These are phyloP conservation scores for Hymenoscyphus repandus DNA, from an alignment of 2,329 filamentous ascomycete species.

Conservation along the genomic window DNA sequence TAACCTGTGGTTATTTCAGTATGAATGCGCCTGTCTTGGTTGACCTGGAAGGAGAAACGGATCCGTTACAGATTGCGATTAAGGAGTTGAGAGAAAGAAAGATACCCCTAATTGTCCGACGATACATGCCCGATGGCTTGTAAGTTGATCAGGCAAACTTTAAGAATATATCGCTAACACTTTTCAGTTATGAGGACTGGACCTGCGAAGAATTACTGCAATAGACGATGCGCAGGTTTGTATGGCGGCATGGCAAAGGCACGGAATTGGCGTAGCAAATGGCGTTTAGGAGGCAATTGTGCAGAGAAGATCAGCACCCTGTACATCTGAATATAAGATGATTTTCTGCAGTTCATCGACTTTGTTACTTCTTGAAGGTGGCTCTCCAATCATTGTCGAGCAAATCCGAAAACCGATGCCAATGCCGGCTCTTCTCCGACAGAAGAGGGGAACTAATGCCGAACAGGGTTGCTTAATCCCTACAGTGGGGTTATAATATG, in stretches of 20 bases:
- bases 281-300: constrained; percentile 21
- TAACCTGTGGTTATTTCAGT: constrained; percentile 41
- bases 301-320: not conserved
- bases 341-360: not conserved
- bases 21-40: constrained; percentile 98
- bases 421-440: constrained; percentile 23
- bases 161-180: constrained; percentile 4
- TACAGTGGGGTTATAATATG: constrained; percentile 12
- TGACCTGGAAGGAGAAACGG: constrained; percentile 94
- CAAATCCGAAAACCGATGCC: constrained; percentile 9
- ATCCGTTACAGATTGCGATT: constrained; percentile 93
- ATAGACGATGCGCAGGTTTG: constrained; percentile 12
- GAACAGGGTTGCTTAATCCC: constrained; percentile 17
- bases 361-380: not conserved
- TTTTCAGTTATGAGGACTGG: constrained; percentile 84
- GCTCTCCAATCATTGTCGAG: not conserved
- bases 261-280: constrained; percentile 26
- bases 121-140: constrained; percentile 96
- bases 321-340: not conserved
- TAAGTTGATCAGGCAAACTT: constrained; percentile 43
- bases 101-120: constrained; percentile 89
- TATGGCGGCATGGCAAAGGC: constrained; percentile 22
- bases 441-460: constrained; percentile 12
- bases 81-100: constrained; percentile 98
- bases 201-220: constrained; percentile 87